A percentile compares a stretch with the other conserved stretches of the same genome.
phyloP scores from a whole-genome alignment of 23 red algal genomes.

The Gracilaria gracilis region DNA sequence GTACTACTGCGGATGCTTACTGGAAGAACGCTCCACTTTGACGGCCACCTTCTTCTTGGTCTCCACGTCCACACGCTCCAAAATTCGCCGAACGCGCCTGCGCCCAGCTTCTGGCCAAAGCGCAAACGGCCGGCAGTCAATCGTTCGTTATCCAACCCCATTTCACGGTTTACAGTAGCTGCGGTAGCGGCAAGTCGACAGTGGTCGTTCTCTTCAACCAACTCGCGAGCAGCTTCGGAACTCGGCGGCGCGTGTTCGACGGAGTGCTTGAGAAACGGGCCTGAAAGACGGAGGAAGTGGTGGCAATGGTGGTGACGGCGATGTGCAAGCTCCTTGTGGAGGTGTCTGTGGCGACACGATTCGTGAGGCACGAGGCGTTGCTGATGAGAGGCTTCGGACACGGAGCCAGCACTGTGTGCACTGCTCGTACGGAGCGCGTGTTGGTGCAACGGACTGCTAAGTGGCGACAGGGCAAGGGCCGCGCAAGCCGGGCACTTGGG shows the following conservation, averaged over 20 bases:
- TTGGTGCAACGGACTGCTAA: constrained; percentile 19
- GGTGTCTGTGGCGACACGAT: neutral
- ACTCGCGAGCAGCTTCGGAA: no score
- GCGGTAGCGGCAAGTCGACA: no score
- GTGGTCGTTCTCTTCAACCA: no score
- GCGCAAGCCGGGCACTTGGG: constrained; percentile 22
- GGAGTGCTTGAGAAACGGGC: no score
- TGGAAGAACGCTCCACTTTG: constrained; percentile 42
- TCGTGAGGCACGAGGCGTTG: neutral
- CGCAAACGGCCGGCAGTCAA: constrained; percentile 29
- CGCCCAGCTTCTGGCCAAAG: constrained; percentile 53
- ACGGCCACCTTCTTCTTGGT: constrained; percentile 50
- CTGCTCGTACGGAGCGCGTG: neutral
- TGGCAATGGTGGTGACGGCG: neutral
- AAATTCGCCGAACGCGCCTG: constrained; percentile 63
- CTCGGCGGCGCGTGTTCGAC: no score
- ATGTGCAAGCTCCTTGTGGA: neutral
- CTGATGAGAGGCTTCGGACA: neutral
- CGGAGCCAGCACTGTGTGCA: neutral
- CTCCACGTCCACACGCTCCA: constrained; percentile 32
- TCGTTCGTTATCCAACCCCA: constrained; percentile 44
- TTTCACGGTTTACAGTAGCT: neutral
- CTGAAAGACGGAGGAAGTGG: neutral
- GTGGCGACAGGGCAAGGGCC: neutral
- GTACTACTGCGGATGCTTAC: constrained; percentile 37